These are phyloP conservation scores for Hyphopichia fennica DNA, from an alignment of 1,139 yeast species.

Conservation along the genomic window DNA sequence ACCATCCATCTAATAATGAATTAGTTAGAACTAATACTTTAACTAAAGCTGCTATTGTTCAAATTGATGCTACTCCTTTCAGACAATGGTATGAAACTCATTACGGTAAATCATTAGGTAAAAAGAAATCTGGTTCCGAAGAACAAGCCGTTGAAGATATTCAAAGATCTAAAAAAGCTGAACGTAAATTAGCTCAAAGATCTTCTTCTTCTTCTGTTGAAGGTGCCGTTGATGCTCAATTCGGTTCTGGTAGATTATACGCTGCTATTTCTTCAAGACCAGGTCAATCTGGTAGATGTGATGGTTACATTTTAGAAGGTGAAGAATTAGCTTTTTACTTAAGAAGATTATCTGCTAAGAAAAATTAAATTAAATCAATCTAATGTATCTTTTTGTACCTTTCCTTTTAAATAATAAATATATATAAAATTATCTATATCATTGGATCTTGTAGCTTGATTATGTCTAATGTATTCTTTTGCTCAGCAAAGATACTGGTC, in stretches of 20 bases:
- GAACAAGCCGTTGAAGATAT: conserved; percentile 46
- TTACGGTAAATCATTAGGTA: conserved; percentile 94
- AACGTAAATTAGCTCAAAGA: conserved; percentile 92
- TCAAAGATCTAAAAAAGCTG: conserved; percentile 76
- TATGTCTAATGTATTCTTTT: too few species aligned
- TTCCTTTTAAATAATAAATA: background rate
- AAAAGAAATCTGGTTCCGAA: conserved; percentile 54
- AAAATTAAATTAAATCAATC: conserved; percentile 51
- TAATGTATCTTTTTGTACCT: conserved; percentile 8
- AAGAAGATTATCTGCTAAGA: conserved; percentile 99
- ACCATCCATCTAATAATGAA: conserved; percentile 99
- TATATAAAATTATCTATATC: background rate
- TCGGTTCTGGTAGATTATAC: conserved; percentile 98
- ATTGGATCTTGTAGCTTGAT: background rate
- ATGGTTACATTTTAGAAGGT: conserved; percentile 99
- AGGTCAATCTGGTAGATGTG: conserved; percentile 99
- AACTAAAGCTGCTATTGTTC: conserved; percentile 98
- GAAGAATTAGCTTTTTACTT: conserved; percentile 99
- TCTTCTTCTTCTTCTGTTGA: conserved; percentile 82
- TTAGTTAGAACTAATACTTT: conserved; percentile 99
- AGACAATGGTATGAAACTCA: conserved; percentile 99
- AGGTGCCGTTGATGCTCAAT: conserved; percentile 90
- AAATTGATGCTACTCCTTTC: conserved; percentile 99
- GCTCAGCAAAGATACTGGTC: too few species aligned
- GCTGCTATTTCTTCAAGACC: conserved; percentile 99